These are phyloP conservation scores for Neonectria ditissima DNA, from an alignment of 2,329 filamentous ascomycete genomes.

Conservation along the genomic window DNA sequence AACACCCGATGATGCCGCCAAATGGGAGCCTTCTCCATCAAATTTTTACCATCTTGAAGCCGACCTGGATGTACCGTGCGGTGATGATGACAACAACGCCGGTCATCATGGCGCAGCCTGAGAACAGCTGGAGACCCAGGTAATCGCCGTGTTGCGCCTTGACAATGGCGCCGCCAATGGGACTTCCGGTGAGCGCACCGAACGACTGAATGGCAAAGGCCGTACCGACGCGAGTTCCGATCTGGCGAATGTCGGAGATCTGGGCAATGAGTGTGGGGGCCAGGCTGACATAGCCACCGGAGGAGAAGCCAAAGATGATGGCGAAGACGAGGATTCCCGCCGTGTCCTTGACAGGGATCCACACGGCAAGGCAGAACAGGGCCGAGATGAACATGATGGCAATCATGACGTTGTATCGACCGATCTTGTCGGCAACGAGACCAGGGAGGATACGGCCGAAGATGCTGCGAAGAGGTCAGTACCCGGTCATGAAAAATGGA, in stretches of 20 bases:
- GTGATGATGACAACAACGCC: slow-evolving; percentile 44
- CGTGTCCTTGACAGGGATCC: slow-evolving; percentile 62
- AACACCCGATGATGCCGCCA: not conserved
- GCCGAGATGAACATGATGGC: slow-evolving; percentile 63
- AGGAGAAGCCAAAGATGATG: slow-evolving; percentile 76
- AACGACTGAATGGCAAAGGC: slow-evolving; percentile 72
- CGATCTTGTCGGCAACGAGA: slow-evolving; percentile 58
- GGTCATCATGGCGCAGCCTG: slow-evolving; percentile 62
- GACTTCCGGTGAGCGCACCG: slow-evolving; percentile 74
- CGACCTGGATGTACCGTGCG: slow-evolving; percentile 52
- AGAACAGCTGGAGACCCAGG: slow-evolving; percentile 73
- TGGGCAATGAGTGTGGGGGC: slow-evolving; percentile 75
- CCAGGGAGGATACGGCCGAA: slow-evolving; percentile 65
- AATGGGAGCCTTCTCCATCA: slow-evolving; percentile 30
- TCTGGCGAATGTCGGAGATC: slow-evolving; percentile 75
- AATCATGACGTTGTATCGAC: slow-evolving; percentile 63
- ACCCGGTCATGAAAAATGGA: not conserved
- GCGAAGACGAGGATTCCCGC: slow-evolving; percentile 73
- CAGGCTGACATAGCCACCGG: slow-evolving; percentile 74
- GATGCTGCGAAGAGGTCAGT: slow-evolving; percentile 52
- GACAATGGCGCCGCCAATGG: slow-evolving; percentile 74
- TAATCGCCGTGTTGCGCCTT: slow-evolving; percentile 63
- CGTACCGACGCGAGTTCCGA: slow-evolving; percentile 75
- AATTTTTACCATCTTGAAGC: slow-evolving; percentile 51
- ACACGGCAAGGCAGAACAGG: slow-evolving; percentile 60